A percentile compares a stretch with the other conserved stretches of the same genome.
phyloP scores from a whole-genome alignment of 1,284 basidiomycete species.

The Neolentinus lepideus region DNA sequence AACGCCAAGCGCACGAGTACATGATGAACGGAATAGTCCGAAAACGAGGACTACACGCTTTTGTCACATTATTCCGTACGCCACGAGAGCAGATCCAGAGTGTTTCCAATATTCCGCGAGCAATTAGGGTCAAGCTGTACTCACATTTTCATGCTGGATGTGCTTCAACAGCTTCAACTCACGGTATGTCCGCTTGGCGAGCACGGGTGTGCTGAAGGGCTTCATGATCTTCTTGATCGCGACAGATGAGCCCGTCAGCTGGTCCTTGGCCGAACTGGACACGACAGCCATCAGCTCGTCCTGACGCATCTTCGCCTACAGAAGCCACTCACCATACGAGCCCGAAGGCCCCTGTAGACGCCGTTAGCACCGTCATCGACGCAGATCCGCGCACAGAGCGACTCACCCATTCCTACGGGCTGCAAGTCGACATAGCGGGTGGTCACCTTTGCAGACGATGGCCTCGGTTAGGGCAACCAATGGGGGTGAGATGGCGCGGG shows the following conservation, averaged over 20 bases:
- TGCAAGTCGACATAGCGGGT: constrained; percentile 99
- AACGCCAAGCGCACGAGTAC: too few species aligned
- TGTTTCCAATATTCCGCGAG: neutral
- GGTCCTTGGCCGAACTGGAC: constrained; percentile 91
- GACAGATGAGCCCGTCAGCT: constrained; percentile 89
- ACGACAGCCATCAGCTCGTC: constrained; percentile 2
- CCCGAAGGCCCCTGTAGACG: constrained; percentile 76
- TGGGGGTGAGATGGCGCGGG: neutral
- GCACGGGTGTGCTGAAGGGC: constrained; percentile 95
- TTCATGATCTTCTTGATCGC: constrained; percentile 99
- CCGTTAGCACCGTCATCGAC: constrained; percentile 9
- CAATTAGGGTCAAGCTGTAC: constrained; percentile 13
- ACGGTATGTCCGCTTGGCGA: constrained; percentile 95
- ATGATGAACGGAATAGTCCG: too few species aligned
- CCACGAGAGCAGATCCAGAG: too few species aligned
- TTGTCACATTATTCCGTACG: too few species aligned
- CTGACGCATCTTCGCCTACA: neutral
- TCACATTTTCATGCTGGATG: constrained; percentile 96
- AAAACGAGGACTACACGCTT: too few species aligned
- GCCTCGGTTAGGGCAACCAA: constrained; percentile 5
- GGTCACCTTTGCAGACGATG: constrained; percentile 64
- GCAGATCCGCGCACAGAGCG: constrained; percentile 15
- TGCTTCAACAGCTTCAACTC: constrained; percentile 99
- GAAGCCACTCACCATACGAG: constrained; percentile 75
- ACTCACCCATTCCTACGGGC: constrained; percentile 97